Conservation (phyloP, 2,329 filamentous ascomycete species). For the Nemania sp. region DNA sequence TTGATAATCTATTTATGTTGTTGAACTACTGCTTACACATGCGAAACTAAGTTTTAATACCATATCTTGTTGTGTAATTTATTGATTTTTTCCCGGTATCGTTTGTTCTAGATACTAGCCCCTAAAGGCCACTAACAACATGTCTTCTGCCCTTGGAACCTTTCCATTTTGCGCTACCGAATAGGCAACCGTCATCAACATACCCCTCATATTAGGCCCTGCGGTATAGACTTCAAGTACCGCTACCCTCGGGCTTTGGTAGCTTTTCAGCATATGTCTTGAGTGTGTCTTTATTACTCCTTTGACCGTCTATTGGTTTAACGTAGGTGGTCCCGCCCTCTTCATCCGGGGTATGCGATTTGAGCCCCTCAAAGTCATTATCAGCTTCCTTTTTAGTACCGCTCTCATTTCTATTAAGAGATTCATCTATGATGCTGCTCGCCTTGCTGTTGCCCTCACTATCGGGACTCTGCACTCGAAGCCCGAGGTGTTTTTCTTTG, state of each 20-base stretch:
- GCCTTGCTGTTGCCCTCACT: constrained; percentile 78
- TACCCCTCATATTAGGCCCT: too few relatives aligned
- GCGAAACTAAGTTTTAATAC: neutral
- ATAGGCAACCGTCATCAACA: too few relatives aligned
- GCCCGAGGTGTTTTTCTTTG: constrained; percentile 73
- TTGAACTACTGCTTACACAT: neutral
- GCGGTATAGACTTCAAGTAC: constrained; percentile 15
- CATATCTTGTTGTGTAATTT: neutral
- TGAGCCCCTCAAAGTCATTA: constrained; percentile 43
- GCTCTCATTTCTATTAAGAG: constrained; percentile 32
- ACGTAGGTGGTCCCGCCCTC: constrained; percentile 22
- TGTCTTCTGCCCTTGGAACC: neutral
- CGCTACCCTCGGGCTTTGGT: constrained; percentile 45
- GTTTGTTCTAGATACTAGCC: neutral
- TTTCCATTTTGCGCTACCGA: neutral
- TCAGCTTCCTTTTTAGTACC: constrained; percentile 42
- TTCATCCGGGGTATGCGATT: constrained; percentile 31
- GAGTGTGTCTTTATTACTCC: constrained; percentile 40
- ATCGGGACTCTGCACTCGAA: constrained; percentile 72
- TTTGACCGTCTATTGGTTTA: constrained; percentile 20
- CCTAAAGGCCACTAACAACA: neutral
- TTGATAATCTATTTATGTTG: neutral
- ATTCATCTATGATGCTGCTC: constrained; percentile 70
- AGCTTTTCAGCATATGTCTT: constrained; percentile 49
- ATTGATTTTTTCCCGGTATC: neutral